phyloP scores from a whole-genome alignment of 1,284 basidiomycete genomes.

The Papiliotrema nemorosa region DNA sequence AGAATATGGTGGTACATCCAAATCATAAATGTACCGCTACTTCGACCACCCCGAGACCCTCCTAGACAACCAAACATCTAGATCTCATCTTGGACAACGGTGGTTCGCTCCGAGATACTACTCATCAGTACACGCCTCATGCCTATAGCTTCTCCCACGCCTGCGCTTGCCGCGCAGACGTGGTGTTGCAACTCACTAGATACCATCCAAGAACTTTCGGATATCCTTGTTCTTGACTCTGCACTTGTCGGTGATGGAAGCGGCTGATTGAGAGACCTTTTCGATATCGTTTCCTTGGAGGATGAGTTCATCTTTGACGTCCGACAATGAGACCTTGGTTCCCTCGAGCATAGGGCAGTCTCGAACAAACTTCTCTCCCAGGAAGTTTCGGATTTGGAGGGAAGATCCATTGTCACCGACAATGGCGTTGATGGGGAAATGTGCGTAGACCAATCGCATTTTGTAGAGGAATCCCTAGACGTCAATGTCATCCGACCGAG shows the following conservation, averaged over 20 bases:
- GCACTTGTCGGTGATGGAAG: constrained; percentile 90
- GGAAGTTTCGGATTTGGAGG: constrained; percentile 97
- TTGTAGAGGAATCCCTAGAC: constrained; percentile 95
- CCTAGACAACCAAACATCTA: neutral
- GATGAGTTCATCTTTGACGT: constrained; percentile 93
- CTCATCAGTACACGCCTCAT: constrained; percentile 53
- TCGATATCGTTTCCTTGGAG: constrained; percentile 92
- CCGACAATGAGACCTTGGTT: constrained; percentile 82
- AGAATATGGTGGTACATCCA: constrained; percentile 9
- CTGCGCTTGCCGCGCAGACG: neutral
- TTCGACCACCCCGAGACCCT: neutral
- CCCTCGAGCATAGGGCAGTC: constrained; percentile 90
- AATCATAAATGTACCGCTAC: constrained; percentile 2
- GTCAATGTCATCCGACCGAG: neutral
- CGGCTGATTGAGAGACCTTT: constrained; percentile 93
- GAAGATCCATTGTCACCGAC: constrained; percentile 74
- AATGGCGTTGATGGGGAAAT: constrained; percentile 99
- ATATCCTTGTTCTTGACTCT: constrained; percentile 97
- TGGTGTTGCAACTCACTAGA: constrained; percentile 56
- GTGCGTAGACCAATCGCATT: constrained; percentile 98
- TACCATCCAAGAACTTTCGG: constrained; percentile 66
- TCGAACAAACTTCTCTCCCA: constrained; percentile 73
- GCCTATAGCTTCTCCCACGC: neutral
- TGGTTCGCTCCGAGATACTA: constrained; percentile 56
- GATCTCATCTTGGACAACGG: constrained; percentile 25